These are phyloP conservation scores for Geotrichum europaeum DNA, from an alignment of 1,139 yeast species.

Conservation along the genomic window DNA sequence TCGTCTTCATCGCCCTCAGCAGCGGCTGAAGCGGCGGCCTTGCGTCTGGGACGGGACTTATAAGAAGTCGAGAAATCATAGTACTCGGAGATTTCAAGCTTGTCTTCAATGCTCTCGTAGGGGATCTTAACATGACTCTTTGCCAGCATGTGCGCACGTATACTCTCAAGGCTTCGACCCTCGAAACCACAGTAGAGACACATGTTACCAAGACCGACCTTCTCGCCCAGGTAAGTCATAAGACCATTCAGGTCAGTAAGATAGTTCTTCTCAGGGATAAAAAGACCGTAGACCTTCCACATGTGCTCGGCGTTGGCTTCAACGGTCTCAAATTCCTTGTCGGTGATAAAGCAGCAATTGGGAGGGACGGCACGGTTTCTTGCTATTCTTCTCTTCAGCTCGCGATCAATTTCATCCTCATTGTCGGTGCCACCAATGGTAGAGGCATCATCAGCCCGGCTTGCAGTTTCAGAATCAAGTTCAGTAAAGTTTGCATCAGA, in stretches of 20 bases:
- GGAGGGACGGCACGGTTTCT: conserved; percentile 65
- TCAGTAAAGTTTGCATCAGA: conserved; percentile 9
- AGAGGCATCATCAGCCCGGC: conserved; percentile 18
- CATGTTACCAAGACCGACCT: conserved; percentile 77
- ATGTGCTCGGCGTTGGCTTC: conserved; percentile 72
- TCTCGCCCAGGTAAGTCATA: conserved; percentile 68
- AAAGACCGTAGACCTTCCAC: conserved; percentile 73
- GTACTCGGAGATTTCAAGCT: conserved; percentile 70
- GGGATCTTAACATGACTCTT: conserved; percentile 89
- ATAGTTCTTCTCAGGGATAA: conserved; percentile 74
- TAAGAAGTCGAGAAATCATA: conserved; percentile 79
- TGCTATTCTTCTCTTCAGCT: conserved; percentile 33
- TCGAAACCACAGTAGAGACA: conserved; percentile 81
- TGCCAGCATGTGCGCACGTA: conserved; percentile 80
- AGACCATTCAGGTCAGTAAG: conserved; percentile 67
- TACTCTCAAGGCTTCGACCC: conserved; percentile 78
- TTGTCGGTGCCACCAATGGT: conserved; percentile 31
- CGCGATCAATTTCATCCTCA: conserved; percentile 33
- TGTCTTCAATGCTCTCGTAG: conserved; percentile 77
- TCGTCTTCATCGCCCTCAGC: conserved; percentile 41
- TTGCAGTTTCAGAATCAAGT: conserved; percentile 14
- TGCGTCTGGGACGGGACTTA: conserved; percentile 26
- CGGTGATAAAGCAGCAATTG: conserved; percentile 74
- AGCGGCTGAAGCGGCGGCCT: conserved; percentile 25
- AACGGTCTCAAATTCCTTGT: conserved; percentile 43